Base-by-base conservation (phyloP, 495 filamentous ascomycete species). In the Podospora pseudocomata region DNA sequence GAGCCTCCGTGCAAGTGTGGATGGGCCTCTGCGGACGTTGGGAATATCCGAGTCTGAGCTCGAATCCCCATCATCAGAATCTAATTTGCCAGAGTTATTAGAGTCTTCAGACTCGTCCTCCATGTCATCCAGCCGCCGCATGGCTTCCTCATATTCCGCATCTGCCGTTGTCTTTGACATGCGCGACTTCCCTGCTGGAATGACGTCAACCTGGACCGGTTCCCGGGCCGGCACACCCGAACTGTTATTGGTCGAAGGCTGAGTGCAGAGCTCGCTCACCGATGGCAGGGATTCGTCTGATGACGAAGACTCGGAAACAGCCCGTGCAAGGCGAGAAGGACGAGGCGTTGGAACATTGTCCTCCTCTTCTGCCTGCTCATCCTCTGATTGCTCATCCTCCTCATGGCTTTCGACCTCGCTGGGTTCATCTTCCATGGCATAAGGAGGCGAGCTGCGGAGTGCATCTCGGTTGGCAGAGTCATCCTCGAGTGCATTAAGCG, bases 261-360 rank as follows among this genome's bases (percentile, higher is more conserved):
- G 76, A 34, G 67, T 72, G 72, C 77, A 81, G 23, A 80, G 20
- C 2, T 81, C 77, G 61, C 75, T 77, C 1, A 82, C 67, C 0
- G 81, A 82, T 0, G 79, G 75, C 13, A 79, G 72, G 0, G 79
- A 80, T 53, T 62, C 71, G 19, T 73, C 67, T 4, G 73, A 74
- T 26, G 39, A 32, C 30, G 30, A 49, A 49, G 72, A 71, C 19
- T 60, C 67, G 20, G 70, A 68, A 0, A 67, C 60, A 18, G 67
- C 65, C 4, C 16, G 15, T 2, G 4, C 16, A 4, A 28, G 11
- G 3, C 23, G 28, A 55, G 58, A 59, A 39, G 16, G 18, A 27
- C 28, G 9, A 18, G 6, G 19, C 30, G 13, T 3, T 26, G 27
- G 18, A 9, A 28, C 13, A 49, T 49, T 11, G 13, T 49, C 39